A percentile compares a stretch with the other conserved stretches of the same genome.
phyloP scores from a whole-genome alignment of 2,329 filamentous ascomycete species.

The Penicillium sp. region DNA sequence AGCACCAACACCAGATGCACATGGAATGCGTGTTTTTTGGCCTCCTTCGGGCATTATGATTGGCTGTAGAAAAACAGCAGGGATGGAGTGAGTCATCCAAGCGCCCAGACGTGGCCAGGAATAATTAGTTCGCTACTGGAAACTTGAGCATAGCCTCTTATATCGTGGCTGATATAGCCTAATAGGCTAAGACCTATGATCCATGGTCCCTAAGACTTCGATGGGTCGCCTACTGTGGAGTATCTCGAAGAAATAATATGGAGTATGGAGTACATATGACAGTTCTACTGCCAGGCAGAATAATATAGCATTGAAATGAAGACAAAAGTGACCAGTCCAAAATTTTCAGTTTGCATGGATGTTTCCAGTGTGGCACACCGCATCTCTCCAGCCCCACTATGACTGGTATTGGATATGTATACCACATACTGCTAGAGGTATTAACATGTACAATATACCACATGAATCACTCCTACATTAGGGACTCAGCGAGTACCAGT shows the following conservation, averaged over 20 bases:
- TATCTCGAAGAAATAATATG: neutral
- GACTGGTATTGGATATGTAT: neutral
- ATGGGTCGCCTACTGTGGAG: neutral
- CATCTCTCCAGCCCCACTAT: neutral
- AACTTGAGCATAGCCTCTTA: neutral
- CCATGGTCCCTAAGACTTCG: neutral
- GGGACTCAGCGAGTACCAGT: neutral
- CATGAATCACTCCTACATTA: neutral
- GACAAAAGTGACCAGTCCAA: constrained; percentile 1
- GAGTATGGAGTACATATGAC: too few species aligned
- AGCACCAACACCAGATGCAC: neutral
- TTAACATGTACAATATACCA: neutral
- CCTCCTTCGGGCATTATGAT: neutral
- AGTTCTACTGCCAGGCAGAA: too few species aligned
- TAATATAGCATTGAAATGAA: too few species aligned
- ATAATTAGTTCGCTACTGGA: neutral
- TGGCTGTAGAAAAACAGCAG: neutral
- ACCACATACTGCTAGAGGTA: neutral
- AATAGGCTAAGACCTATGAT: neutral
- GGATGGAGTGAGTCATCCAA: constrained; percentile 2
- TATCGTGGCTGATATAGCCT: neutral
- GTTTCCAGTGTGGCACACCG: neutral
- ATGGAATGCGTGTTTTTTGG: neutral
- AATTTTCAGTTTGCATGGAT: neutral
- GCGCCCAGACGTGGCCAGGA: neutral